A percentile compares a stretch with the other conserved stretches of the same genome.
phyloP scores from a whole-genome alignment of 768 basidiomycete genomes.

The Leccinum arenicola region DNA sequence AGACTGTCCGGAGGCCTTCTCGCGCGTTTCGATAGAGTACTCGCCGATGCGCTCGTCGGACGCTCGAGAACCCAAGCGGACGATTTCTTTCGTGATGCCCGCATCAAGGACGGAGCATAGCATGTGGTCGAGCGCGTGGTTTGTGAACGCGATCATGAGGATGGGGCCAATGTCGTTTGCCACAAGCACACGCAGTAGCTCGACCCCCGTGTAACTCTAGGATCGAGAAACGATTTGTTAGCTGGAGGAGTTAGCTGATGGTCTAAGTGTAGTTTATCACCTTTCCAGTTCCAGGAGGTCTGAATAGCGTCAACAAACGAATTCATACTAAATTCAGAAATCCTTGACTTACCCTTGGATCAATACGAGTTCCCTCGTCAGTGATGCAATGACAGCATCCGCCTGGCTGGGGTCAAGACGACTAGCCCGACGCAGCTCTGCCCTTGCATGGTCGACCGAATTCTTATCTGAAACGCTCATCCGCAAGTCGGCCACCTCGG shows the following conservation, averaged over 20 bases:
- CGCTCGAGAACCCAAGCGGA: conserved; percentile 68
- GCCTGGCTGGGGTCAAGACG: conserved; percentile 69
- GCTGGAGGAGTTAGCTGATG: not conserved
- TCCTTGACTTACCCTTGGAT: conserved; percentile 62
- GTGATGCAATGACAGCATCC: conserved; percentile 60
- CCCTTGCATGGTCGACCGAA: conserved; percentile 48
- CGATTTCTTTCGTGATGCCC: conserved; percentile 57
- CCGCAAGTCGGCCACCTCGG: conserved; percentile 38
- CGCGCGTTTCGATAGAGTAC: conserved; percentile 59
- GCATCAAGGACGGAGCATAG: conserved; percentile 62
- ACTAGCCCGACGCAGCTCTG: conserved; percentile 44
- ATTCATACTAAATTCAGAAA: not conserved
- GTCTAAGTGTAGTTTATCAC: conserved; percentile 27
- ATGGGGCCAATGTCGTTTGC: conserved; percentile 52
- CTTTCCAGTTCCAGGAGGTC: conserved; percentile 81
- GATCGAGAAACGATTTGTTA: not conserved
- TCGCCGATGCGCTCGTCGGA: conserved; percentile 57
- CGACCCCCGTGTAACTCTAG: conserved; percentile 65
- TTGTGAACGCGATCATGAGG: conserved; percentile 64
- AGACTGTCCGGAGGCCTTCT: conserved; percentile 41
- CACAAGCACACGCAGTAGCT: conserved; percentile 66
- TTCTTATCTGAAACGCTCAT: conserved; percentile 39
- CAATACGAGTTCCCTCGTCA: conserved; percentile 58
- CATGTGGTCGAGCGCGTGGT: conserved; percentile 78
- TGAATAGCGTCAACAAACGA: conserved; percentile 21